Evolutionary conservation across 2,329 filamentous ascomycete genomes (phyloP).

Genomic region (Cercospora sojina): DNA sequence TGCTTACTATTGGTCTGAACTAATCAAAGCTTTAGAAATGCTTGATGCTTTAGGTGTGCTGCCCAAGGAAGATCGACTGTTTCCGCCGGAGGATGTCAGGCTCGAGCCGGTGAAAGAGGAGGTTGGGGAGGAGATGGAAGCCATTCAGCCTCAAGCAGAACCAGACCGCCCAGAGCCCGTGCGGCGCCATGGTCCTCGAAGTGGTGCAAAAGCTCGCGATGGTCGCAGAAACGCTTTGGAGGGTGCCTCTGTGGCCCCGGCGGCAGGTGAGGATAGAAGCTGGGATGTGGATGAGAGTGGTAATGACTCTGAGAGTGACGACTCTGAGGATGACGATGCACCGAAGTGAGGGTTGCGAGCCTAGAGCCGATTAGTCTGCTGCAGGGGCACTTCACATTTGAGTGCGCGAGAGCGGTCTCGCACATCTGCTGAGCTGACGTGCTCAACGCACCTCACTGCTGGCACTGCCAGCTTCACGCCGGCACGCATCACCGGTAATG

Average conservation of each 20-base stretch:
- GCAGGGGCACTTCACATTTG: background rate
- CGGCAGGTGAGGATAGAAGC: background rate
- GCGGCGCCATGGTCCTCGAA: background rate
- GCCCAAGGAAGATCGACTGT: constrained; percentile 7
- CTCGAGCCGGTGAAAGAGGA: background rate
- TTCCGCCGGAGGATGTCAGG: background rate
- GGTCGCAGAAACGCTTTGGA: background rate
- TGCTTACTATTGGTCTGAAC: background rate
- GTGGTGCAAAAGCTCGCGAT: background rate
- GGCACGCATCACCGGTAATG: background rate
- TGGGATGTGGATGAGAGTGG: background rate
- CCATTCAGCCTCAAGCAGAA: background rate
- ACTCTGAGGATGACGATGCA: background rate
- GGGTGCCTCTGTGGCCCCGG: background rate
- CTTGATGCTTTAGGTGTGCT: constrained; percentile 12
- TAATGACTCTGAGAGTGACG: background rate
- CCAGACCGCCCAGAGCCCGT: background rate
- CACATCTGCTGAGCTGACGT: background rate
- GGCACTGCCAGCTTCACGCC: no score
- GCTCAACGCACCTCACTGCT: background rate
- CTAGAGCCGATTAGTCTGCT: background rate
- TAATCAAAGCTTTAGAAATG: background rate
- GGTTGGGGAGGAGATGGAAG: background rate
- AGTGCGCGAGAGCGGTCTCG: background rate
- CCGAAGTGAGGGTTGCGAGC: background rate